A percentile compares a stretch with the other conserved stretches of the same genome.
Conservation (phyloP, 768 basidiomycete species). For the Erythrobasidium yunnanense region DNA sequence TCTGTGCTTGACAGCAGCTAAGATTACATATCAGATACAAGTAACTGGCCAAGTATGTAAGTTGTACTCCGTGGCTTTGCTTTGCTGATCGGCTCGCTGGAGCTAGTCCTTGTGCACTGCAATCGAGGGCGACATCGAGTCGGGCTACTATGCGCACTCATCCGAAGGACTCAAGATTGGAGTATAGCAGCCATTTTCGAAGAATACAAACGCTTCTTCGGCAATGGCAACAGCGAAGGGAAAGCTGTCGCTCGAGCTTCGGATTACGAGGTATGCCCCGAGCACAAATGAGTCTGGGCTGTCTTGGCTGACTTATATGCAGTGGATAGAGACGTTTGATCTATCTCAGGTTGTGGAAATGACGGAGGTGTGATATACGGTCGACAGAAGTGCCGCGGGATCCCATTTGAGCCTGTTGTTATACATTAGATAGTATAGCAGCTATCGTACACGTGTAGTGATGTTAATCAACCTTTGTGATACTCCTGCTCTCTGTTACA, state of each 20-base stretch:
- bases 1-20: too few relatives aligned
- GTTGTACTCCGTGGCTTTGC: neutral
- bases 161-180: constrained; percentile 15
- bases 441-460: too few relatives aligned
- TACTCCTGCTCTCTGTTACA: too few relatives aligned
- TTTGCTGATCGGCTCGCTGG: neutral
- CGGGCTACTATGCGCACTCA: constrained; percentile 4
- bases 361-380: too few relatives aligned
- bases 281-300: neutral
- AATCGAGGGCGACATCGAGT: constrained; percentile 14
- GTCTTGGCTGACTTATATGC: neutral
- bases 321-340: constrained; percentile 26
- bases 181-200: constrained; percentile 13
- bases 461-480: too few relatives aligned
- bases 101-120: neutral
- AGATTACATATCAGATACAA: too few relatives aligned
- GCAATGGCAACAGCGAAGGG: constrained; percentile 3
- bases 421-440: too few relatives aligned
- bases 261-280: constrained; percentile 10
- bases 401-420: too few relatives aligned
- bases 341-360: neutral
- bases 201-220: constrained; percentile 25
- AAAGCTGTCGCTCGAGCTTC: neutral
- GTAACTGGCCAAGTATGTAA: neutral
- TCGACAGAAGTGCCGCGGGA: too few relatives aligned